phyloP scores from a whole-genome alignment of 805 yeast species.

The Scheffersomyces stipitis region DNA sequence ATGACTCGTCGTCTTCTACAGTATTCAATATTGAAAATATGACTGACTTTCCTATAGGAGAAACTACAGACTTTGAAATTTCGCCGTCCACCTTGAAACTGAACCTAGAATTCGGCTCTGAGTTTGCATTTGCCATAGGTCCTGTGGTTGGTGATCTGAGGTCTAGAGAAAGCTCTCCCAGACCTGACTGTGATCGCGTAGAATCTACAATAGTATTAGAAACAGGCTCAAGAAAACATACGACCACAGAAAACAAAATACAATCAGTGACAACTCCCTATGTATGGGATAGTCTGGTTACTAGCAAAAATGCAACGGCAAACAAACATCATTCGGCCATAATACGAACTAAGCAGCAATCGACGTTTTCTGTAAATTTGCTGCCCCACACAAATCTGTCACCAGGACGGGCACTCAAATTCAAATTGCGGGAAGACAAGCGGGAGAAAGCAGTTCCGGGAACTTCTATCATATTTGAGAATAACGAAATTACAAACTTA shows the following conservation, averaged over 20 bases:
- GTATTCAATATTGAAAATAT: not conserved
- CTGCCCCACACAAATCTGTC: not conserved
- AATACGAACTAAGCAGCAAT: too few relatives aligned
- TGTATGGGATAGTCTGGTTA: too few relatives aligned
- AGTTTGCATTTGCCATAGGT: not conserved
- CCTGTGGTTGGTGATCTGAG: too few relatives aligned
- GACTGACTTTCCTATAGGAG: too few relatives aligned
- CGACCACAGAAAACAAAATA: not conserved
- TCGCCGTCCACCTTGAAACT: too few relatives aligned
- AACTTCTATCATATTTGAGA: constrained; percentile 6
- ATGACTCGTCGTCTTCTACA: not conserved
- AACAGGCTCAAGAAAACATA: not conserved
- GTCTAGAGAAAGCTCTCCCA: not conserved
- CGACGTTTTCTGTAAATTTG: not conserved
- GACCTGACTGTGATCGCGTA: too few relatives aligned
- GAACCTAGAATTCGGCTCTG: not conserved
- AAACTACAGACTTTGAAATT: too few relatives aligned
- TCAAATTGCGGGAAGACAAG: not conserved
- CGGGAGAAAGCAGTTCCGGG: constrained; percentile 3
- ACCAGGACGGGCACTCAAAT: not conserved
- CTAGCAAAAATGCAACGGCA: not conserved
- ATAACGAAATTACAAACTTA: not conserved
- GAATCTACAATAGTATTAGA: not conserved
- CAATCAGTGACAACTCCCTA: too few relatives aligned
- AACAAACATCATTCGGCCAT: too few relatives aligned